These are phyloP conservation scores for Fraxinus paxiana DNA, from an alignment of 305 asterid genomes.

Conservation along the genomic window DNA sequence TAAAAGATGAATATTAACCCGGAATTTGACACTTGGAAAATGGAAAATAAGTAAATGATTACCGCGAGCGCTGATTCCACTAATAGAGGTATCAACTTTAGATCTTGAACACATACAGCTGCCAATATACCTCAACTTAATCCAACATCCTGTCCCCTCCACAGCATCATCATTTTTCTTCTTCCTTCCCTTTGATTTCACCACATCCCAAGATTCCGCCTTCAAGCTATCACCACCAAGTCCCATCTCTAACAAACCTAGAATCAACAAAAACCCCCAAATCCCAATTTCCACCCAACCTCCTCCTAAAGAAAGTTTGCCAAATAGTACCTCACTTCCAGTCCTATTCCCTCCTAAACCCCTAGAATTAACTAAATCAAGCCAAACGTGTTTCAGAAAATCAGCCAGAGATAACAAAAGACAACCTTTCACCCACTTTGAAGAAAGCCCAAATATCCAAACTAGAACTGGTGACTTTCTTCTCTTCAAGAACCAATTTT, in stretches of 20 bases:
- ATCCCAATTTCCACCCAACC: background rate
- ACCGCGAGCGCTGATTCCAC: constrained; percentile 58
- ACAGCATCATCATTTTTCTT: constrained; percentile 35
- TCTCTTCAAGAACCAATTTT: constrained; percentile 27
- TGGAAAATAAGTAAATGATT: background rate
- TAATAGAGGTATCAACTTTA: constrained; percentile 62
- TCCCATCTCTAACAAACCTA: constrained; percentile 43
- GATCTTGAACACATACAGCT: constrained; percentile 69
- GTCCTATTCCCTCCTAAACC: constrained; percentile 18
- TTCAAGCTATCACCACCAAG: constrained; percentile 38
- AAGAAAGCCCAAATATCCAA: constrained; percentile 27
- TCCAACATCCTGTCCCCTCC: constrained; percentile 48
- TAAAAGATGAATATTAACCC: background rate
- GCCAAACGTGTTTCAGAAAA: constrained; percentile 28
- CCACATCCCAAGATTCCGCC: constrained; percentile 45
- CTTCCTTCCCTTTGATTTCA: constrained; percentile 42
- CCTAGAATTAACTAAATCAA: constrained; percentile 24
- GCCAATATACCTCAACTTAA: constrained; percentile 49
- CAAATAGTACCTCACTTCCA: constrained; percentile 24
- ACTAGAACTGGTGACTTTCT: constrained; percentile 7
- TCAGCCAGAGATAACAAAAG: constrained; percentile 14
- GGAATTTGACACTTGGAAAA: background rate
- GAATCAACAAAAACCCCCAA: constrained; percentile 15
- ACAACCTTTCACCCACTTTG: constrained; percentile 20
- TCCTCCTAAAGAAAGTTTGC: background rate